Conservation (phyloP, 176 grass and related monocot species). For the Rhynchospora tenuis region DNA sequence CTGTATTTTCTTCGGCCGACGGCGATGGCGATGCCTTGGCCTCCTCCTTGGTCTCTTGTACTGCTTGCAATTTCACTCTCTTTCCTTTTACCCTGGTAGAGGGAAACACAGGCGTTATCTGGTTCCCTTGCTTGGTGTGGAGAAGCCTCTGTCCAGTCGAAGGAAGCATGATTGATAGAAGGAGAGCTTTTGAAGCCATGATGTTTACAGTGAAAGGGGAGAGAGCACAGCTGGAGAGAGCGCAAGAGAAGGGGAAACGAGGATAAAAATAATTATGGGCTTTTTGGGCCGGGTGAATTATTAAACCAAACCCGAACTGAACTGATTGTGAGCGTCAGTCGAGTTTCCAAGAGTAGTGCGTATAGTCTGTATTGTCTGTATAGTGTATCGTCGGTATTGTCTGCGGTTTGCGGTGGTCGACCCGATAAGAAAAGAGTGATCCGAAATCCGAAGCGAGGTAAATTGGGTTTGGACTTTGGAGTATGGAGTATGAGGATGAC, state of each 20-base stretch:
- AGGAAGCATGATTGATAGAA: constrained; percentile 34
- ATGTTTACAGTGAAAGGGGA: no score
- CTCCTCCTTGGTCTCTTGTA: constrained; percentile 49
- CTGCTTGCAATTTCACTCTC: constrained; percentile 29
- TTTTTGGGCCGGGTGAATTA: neutral
- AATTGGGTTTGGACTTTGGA: neutral
- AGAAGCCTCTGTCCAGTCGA: constrained; percentile 1
- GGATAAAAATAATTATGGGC: constrained; percentile 1
- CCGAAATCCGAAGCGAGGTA: neutral
- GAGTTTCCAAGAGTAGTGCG: neutral
- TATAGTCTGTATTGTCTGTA: no score
- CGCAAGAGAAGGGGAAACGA: neutral
- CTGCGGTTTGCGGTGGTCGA: neutral
- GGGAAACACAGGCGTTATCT: constrained; percentile 12
- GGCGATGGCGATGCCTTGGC: constrained; percentile 10
- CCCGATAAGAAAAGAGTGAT: neutral
- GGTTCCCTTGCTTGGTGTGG: neutral
- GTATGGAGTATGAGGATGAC: constrained; percentile 10
- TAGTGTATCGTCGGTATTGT: no score
- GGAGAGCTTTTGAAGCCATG: constrained; percentile 45
- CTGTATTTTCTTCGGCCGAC: constrained; percentile 66
- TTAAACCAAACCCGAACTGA: neutral
- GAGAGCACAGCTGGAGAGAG: neutral
- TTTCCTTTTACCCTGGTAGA: neutral
- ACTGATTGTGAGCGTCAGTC: neutral